phyloP scores from a whole-genome alignment of 345 rosid species.

The Fremontodendron californicum region DNA sequence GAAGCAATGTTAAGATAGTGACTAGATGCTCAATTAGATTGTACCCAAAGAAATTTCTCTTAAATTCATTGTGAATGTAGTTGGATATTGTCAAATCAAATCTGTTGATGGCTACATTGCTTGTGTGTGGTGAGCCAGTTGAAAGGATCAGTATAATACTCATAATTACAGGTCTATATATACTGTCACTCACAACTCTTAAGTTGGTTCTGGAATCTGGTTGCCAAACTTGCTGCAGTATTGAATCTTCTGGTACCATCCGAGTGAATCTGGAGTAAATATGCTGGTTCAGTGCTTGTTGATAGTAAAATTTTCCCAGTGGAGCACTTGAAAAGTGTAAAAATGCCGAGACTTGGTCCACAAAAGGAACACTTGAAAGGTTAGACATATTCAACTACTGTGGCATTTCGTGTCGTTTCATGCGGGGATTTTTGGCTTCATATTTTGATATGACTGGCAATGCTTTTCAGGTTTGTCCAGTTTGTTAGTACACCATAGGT shows the following conservation, averaged over 20 bases:
- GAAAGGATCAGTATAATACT: neutral
- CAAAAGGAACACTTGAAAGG: too few species aligned
- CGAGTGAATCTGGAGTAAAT: neutral
- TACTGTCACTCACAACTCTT: neutral
- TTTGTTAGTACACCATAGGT: conserved; percentile 97
- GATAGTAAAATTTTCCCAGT: neutral
- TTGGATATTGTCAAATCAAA: conserved; percentile 2
- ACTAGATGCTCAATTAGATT: conserved; percentile 12
- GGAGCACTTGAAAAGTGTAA: conserved; percentile 29
- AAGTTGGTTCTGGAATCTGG: neutral
- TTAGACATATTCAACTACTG: too few species aligned
- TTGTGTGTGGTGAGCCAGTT: neutral
- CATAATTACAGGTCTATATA: neutral
- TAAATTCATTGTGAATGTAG: neutral
- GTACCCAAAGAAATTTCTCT: conserved; percentile 3
- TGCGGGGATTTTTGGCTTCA: conserved; percentile 5
- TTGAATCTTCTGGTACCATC: neutral
- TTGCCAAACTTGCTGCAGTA: neutral
- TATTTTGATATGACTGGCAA: conserved; percentile 10
- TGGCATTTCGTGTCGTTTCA: conserved; percentile 11
- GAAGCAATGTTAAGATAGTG: neutral
- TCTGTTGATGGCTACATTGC: neutral
- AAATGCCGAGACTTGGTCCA: conserved; percentile 74
- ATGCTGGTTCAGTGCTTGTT: neutral
- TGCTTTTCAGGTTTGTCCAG: conserved; percentile 77